Percentiles rank a stretch among this genome's conserved stretches.
These are phyloP conservation scores for Nannizziopsis arthrosporioides DNA, from an alignment of 2,329 filamentous ascomycete genomes.

Conservation along the genomic window DNA sequence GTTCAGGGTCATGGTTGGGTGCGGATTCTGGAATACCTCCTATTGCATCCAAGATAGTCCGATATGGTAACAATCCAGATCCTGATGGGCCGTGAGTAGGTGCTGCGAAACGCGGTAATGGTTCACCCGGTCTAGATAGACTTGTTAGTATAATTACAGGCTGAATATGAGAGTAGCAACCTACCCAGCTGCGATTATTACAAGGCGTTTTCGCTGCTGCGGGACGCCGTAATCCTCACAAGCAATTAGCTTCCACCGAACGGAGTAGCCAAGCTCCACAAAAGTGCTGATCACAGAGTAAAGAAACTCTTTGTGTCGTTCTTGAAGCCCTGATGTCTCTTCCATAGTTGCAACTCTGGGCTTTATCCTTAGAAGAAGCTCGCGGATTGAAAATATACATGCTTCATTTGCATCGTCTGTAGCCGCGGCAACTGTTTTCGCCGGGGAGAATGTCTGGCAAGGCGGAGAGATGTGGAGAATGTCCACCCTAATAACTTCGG, in stretches of 20 bases:
- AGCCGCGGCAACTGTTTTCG: slow-evolving; percentile 48
- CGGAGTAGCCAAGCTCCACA: slow-evolving; percentile 53
- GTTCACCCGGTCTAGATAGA: slow-evolving; percentile 54
- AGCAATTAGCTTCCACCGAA: slow-evolving; percentile 54
- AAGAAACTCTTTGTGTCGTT: slow-evolving; percentile 46
- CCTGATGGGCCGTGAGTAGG: slow-evolving; percentile 43
- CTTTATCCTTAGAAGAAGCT: slow-evolving; percentile 46
- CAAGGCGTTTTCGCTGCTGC: slow-evolving; percentile 38
- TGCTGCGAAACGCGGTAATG: slow-evolving; percentile 52
- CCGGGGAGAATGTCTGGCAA: slow-evolving; percentile 63
- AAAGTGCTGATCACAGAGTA: slow-evolving; percentile 52
- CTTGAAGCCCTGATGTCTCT: slow-evolving; percentile 59
- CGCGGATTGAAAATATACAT: slow-evolving; percentile 37
- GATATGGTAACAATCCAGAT: slow-evolving; percentile 24
- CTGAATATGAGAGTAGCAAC: slow-evolving; percentile 13
- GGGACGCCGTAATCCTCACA: slow-evolving; percentile 40
- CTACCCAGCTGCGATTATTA: slow-evolving; percentile 45
- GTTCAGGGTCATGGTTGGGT: slow-evolving; percentile 33
- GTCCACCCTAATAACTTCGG: slow-evolving; percentile 43
- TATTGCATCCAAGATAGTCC: slow-evolving; percentile 36
- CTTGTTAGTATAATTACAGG: slow-evolving; percentile 15
- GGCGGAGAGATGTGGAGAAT: slow-evolving; percentile 65
- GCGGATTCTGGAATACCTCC: slow-evolving; percentile 30
- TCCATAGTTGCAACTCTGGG: slow-evolving; percentile 67
- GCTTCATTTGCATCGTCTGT: slow-evolving; percentile 59